Percentiles rank a stretch among this genome's conserved stretches.
Evolutionary conservation across 2,329 filamentous ascomycete species (phyloP).

Genomic region (Apiospora sp.): DNA sequence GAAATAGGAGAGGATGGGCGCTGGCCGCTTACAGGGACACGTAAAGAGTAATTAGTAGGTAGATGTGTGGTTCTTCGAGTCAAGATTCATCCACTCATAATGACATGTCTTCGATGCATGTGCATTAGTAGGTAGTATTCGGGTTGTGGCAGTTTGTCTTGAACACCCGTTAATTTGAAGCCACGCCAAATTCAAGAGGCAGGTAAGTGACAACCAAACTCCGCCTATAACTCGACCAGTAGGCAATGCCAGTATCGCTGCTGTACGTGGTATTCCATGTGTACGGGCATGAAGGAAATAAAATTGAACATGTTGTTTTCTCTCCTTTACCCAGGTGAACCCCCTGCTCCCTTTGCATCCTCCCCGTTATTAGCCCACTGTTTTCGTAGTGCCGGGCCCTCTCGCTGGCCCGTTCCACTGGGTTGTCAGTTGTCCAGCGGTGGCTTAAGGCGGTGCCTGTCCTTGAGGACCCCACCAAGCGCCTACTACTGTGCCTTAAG

Average conservation of each 20-base stretch:
- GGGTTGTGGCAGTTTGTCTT: neutral
- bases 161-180: neutral
- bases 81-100: constrained; percentile 15
- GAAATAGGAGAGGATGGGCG: neutral
- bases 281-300: constrained; percentile 5
- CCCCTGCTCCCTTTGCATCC: constrained; percentile 6
- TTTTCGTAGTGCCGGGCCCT: constrained; percentile 14
- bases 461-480: neutral
- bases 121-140: neutral
- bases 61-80: constrained; percentile 10
- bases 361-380: constrained; percentile 18
- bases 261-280: neutral
- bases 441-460: constrained; percentile 1
- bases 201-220: neutral
- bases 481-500: neutral
- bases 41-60: neutral
- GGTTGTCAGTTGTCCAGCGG: constrained; percentile 10
- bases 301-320: constrained; percentile 17
- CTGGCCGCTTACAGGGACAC: neutral
- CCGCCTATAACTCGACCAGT: neutral
- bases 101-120: constrained; percentile 14
- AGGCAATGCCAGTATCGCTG: neutral
- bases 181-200: neutral
- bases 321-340: constrained; percentile 20
- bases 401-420: constrained; percentile 10